Conservation (phyloP, 2,329 filamentous ascomycete genomes). For the Basipetospora sp. region DNA sequence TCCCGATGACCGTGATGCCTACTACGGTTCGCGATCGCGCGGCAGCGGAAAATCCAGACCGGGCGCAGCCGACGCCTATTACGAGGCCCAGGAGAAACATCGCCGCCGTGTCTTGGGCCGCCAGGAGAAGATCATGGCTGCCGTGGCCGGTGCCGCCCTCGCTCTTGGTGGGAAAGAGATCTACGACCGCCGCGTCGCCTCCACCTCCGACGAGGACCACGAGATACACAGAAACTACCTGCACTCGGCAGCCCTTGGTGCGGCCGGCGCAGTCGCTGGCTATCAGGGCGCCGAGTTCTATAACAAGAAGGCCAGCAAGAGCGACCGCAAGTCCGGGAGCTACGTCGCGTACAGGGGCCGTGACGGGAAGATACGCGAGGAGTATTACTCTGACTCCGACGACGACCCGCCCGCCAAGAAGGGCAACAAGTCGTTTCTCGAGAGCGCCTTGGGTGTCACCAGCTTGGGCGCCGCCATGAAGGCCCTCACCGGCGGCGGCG, state of each 20-base stretch:
- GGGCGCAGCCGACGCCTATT: slow-evolving; percentile 33
- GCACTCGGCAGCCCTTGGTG: slow-evolving; percentile 45
- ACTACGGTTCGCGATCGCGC: slow-evolving; percentile 25
- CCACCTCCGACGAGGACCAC: slow-evolving; percentile 31
- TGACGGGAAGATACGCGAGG: slow-evolving; percentile 33
- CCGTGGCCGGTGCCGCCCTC: slow-evolving; percentile 48
- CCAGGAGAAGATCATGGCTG: slow-evolving; percentile 52
- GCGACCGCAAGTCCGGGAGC: slow-evolving; percentile 39
- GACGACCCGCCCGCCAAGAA: slow-evolving; percentile 39
- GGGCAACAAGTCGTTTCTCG: slow-evolving; percentile 49
- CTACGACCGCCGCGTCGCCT: slow-evolving; percentile 47
- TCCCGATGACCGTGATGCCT: slow-evolving; percentile 19
- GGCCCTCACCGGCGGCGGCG: slow-evolving; percentile 37
- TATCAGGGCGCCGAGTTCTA: slow-evolving; percentile 51
- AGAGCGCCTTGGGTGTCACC: slow-evolving; percentile 46
- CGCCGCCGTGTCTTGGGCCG: slow-evolving; percentile 38
- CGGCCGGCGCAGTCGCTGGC: slow-evolving; percentile 48
- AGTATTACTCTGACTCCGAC: slow-evolving; percentile 45
- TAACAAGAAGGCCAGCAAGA: slow-evolving; percentile 41
- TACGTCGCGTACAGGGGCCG: slow-evolving; percentile 39
- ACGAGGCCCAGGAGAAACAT: slow-evolving; percentile 44
- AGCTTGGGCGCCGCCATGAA: slow-evolving; percentile 48
- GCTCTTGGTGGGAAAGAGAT: slow-evolving; percentile 53
- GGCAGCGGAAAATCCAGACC: slow-evolving; percentile 27
- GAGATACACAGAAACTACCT: slow-evolving; percentile 41